Base-by-base conservation (phyloP, 306 rosid genomes). In the Lagenaria siceraria region DNA sequence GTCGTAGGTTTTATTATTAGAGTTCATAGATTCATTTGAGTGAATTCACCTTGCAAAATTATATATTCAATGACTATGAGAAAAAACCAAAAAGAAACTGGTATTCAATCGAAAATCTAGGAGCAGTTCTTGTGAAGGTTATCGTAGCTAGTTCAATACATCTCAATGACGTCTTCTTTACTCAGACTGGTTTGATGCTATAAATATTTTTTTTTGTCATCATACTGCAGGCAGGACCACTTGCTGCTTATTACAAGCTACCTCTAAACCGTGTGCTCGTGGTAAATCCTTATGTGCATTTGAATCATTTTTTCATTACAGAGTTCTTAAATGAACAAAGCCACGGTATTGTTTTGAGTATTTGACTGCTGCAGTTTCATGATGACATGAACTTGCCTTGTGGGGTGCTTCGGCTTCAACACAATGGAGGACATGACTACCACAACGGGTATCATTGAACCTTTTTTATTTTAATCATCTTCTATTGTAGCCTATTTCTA, bases 241-340 rank as follows among this genome's bases (percentile, higher is more conserved):
- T 95, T 76, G 99, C 96, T 62, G 97, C 97, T 78, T 92, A 95
- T 83, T 95, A 89, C 81, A 95, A 95, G 86, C 90, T 95, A n/a
- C 93, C 99, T 61, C 96, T 92, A n/a, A 85, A 84, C 84, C 97
- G 90, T 14, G 99, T 92, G 74, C 87, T 92, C 65, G 93, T 95
- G 90, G 98, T 95, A 84, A 78, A 82, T 85, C 22, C 18, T 27
- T 59, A 29, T 60, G 18, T 31, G 2, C 33, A 9, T 62, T 55
- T 10, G 35, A 33, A 33, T 15, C 25, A 3, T 15, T 76, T 74
- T 21, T 55, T 65, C 38, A 43, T 80, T 54, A n/a, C 63, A 76
- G 75, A 48, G 55, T 74, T 54, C 58, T 40, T 38, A 33, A 59
- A 7, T 77, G 53, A 52, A 66, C 53, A 81, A 77, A 55, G 74